phyloP scores from a whole-genome alignment of 139 green algal species.

The Picochlorum sp. region DNA sequence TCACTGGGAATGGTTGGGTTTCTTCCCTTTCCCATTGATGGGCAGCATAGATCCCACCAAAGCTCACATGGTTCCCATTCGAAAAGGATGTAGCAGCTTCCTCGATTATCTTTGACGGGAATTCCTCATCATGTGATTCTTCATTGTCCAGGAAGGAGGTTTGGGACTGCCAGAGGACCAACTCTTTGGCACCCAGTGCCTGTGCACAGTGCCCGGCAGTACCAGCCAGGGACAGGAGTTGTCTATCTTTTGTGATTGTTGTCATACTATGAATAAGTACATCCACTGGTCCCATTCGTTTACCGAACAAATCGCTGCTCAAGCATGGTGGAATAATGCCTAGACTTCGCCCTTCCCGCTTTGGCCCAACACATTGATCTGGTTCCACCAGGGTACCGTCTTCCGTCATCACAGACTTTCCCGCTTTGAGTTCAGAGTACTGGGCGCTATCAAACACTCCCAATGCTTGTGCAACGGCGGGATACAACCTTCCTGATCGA shows the following conservation, averaged over 20 bases:
- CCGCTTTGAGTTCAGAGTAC: constrained; percentile 24
- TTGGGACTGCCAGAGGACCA: constrained; percentile 27
- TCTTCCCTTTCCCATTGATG: constrained; percentile 16
- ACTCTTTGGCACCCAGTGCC: constrained; percentile 3
- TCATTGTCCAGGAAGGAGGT: neutral
- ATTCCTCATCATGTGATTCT: constrained; percentile 1
- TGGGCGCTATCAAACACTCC: constrained; percentile 13
- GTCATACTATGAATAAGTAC: constrained; percentile 20
- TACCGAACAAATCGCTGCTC: neutral
- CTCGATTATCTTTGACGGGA: constrained; percentile 3
- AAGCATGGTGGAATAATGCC: neutral
- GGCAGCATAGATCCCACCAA: constrained; percentile 11
- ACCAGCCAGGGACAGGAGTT: neutral
- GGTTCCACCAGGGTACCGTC: constrained; percentile 5
- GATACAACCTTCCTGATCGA: constrained; percentile 20
- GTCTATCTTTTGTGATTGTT: neutral
- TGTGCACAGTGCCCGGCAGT: constrained; percentile 13
- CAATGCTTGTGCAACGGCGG: constrained; percentile 13
- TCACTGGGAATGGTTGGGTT: neutral
- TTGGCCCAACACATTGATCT: constrained; percentile 5
- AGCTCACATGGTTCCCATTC: neutral
- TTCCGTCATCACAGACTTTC: constrained; percentile 4
- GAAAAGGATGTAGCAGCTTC: constrained; percentile 6
- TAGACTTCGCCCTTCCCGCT: neutral
- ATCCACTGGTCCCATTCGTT: neutral